Base-by-base conservation (phyloP, 2,329 filamentous ascomycete genomes). In the Penicillium freii region DNA sequence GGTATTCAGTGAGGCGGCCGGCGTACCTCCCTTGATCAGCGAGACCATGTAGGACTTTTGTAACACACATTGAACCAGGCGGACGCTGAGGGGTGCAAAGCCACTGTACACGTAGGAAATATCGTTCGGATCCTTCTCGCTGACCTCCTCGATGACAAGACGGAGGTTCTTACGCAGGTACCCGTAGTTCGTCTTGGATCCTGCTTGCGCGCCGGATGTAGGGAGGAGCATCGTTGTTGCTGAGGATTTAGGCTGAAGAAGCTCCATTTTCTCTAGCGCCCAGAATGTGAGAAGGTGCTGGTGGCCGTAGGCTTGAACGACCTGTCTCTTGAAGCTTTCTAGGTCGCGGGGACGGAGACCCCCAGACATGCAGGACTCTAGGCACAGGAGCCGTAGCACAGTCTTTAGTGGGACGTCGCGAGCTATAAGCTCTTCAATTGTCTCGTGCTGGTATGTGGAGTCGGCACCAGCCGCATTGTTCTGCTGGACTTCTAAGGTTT, bases 41-140 rank as follows among this genome's bases (percentile, higher is more conserved):
- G 84, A 86, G 56, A 87, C 79, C 31, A 99, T 79, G 64, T 92
- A 90, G 56, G 91, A 86, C 74, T 99, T 99, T 73, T 97, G 92
- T 47, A 99, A 77, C 49, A 97, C 84, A 71, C 91, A 94, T 74
- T 99, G 95, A 6, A 99, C 88, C 5, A 99, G 84, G 17, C 94
- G 87, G 53, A 97, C 85, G 44, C 91, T 96, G 13, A 99, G 82
- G 0, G 94, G 95, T 5, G 95, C 94, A 71, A 97, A 99, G 51
- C 94, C 95, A 62, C 91, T 96, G 76, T 97, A 99, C 11, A 97
- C 92, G 69, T 99, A 99, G n/a, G 92, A 89, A 60, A 97, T 88
- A 67, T 99, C 94, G 68, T 94, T 90, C 3, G 94, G 94, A 46
- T 95, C 89, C 58, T 94, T 87, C 74, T 99, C 94, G 70, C 96